Conservation (phyloP, 2,329 filamentous ascomycete genomes). For the Colletotrichum lentis region DNA sequence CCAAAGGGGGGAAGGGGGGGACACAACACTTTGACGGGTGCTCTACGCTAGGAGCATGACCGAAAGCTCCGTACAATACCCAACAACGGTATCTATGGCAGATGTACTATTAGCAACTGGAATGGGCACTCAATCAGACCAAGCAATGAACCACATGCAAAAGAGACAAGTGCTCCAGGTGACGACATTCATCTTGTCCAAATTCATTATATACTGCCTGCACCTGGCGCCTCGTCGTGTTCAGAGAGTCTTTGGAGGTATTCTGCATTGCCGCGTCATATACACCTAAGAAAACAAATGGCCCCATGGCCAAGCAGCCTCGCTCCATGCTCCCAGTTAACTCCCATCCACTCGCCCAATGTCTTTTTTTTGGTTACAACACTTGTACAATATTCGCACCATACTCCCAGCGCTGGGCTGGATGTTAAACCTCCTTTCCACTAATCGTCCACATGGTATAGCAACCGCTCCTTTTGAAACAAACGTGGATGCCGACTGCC, state of each 20-base stretch:
- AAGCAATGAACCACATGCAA: neutral
- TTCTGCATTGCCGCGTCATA: slow-evolving; percentile 38
- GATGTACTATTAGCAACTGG: slow-evolving; percentile 7
- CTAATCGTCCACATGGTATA: neutral
- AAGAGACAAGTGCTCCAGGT: neutral
- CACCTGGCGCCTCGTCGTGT: neutral
- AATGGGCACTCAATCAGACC: neutral
- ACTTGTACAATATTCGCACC: slow-evolving; percentile 32
- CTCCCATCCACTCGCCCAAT: slow-evolving; percentile 21
- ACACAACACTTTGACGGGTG: neutral
- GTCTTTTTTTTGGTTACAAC: slow-evolving; percentile 35
- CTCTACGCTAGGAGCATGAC: neutral
- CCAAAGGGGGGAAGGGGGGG: neutral
- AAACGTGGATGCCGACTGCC: neutral
- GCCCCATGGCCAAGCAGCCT: slow-evolving; percentile 30
- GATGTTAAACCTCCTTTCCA: neutral
- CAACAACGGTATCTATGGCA: neutral
- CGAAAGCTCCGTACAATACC: neutral
- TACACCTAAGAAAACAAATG: slow-evolving; percentile 35
- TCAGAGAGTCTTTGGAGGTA: slow-evolving; percentile 21
- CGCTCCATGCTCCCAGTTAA: slow-evolving; percentile 33
- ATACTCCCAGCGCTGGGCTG: slow-evolving; percentile 4
- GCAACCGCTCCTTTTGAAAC: neutral
- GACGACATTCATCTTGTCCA: neutral
- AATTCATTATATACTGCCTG: neutral